These are phyloP conservation scores for Cnidoscolus chayamansa DNA, from an alignment of 441 rosid genomes.

Conservation along the genomic window DNA sequence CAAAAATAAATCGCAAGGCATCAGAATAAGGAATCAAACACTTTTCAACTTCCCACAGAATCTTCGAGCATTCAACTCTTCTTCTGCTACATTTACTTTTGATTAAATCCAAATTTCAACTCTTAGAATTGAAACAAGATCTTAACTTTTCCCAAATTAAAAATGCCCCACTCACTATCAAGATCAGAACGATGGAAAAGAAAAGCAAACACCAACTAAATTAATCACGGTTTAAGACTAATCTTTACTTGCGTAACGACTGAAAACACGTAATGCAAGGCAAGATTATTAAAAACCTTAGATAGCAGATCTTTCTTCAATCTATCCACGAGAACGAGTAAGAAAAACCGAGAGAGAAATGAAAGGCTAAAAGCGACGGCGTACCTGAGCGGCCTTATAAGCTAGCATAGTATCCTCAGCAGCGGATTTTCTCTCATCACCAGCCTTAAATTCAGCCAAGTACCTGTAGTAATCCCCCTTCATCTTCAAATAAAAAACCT, in stretches of 20 bases:
- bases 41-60: not conserved
- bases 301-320: conserved; percentile 5
- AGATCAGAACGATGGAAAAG: not conserved
- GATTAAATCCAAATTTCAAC: not conserved
- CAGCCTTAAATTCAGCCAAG: conserved; percentile 76
- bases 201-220: not conserved
- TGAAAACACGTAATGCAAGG: not conserved
- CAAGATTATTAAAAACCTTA: not conserved
- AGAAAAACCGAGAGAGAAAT: not conserved
- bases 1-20: not conserved
- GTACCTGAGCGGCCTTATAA: conserved; percentile 83
- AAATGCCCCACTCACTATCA: not conserved
- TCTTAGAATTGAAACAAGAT: not conserved
- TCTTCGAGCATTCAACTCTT: not conserved
- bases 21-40: conserved; percentile 2
- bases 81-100: not conserved
- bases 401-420: conserved; percentile 86
- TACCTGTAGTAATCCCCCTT: conserved; percentile 85
- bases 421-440: conserved; percentile 75
- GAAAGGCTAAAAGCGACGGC: not conserved
- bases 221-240: too few species aligned
- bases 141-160: not conserved
- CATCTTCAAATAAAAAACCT: conserved; percentile 89
- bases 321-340: not conserved
- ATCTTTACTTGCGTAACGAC: too few species aligned